Base-by-base conservation (phyloP, 2,329 filamentous ascomycete species). In the Leptographium flavum region DNA sequence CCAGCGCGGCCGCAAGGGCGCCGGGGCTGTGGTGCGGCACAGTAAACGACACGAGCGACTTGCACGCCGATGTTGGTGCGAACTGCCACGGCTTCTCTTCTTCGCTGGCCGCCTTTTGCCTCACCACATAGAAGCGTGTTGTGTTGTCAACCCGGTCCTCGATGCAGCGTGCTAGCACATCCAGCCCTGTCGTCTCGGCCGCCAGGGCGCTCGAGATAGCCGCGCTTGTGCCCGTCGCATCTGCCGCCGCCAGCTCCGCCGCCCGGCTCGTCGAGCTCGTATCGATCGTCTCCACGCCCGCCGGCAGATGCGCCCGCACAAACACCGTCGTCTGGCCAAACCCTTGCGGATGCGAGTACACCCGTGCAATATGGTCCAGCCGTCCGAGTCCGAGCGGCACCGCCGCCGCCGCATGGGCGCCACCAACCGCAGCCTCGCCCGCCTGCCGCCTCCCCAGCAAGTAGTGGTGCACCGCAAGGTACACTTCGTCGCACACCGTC, bases 341-440 rank as follows among this genome's bases (percentile, higher is more conserved):
- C 25, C 87, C 92, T 63, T 98, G 92, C 10, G 90, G 88, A 63
- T 98, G 92, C 22, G 86, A 92, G 66, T 94, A 94, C 35, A 98
- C 63, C 56, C 81, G 81, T 54, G 71, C 74, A 56, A 96, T 73
- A 54, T 81, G 70, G 45, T 65, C 62, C 50, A 88, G 62, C 50
- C 66, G 64, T 43, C 58, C 55, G 33, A 72, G 64, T 43, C 58
- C 55, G 33, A 72, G 54, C 3, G 79, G 76, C 13, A 39, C 40
- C 23, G 17, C 55, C 46, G 7, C 15, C 11, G 39, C 30, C 28
- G 14, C 7, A 14, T 39, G 44, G 47, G 23, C 30, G 14, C 28
- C 32, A 7, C 22, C 27, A 13, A 14, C 31, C 21, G 13, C 17
- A 28, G 15, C 45, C 10, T 25, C 22, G 14, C 9, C n/a, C 4